Conservation (phyloP, 2,329 filamentous ascomycete species). For the Reticulascus tulasneorum region DNA sequence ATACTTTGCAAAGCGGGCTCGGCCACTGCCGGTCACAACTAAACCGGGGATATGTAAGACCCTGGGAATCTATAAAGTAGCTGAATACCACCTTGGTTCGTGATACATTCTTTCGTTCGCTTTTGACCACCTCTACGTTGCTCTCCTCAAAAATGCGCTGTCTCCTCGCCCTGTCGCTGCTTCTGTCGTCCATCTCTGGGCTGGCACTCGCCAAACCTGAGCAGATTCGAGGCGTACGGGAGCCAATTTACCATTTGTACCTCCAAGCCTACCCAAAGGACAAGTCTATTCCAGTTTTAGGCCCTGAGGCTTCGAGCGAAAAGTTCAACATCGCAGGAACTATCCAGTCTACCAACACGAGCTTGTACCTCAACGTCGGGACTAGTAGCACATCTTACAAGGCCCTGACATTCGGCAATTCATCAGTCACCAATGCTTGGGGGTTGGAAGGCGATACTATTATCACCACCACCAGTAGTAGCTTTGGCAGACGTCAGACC, state of each 20-base stretch:
- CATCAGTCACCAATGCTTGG: conserved; percentile 43
- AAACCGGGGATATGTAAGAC: too few relatives aligned
- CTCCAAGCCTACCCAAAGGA: conserved; percentile 42
- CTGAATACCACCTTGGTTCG: too few relatives aligned
- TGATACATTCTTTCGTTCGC: too few relatives aligned
- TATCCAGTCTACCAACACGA: conserved; percentile 46
- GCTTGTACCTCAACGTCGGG: conserved; percentile 43
- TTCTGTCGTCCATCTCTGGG: conserved; percentile 2
- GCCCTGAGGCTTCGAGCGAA: conserved; percentile 44
- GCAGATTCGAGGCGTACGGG: conserved; percentile 45
- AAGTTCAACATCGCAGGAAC: conserved; percentile 45
- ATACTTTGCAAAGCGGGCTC: too few relatives aligned
- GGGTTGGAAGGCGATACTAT: conserved; percentile 42
- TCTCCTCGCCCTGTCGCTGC: conserved; percentile 7
- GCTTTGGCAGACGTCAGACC: conserved; percentile 36
- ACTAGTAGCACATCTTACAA: conserved; percentile 45
- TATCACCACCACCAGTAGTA: conserved; percentile 39
- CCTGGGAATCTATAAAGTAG: too few relatives aligned
- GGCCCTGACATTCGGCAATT: conserved; percentile 40
- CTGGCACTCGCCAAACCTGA: conserved; percentile 35
- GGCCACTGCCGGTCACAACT: too few relatives aligned
- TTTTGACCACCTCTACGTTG: too few relatives aligned
- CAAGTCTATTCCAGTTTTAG: conserved; percentile 43
- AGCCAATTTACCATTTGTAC: conserved; percentile 50
- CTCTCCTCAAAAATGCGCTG: conserved; percentile 11